Evolutionary conservation across 805 yeast species (phyloP), one percentile per base, ranked within the genome.

Genomic region (Brettanomyces custersianus): DNA sequence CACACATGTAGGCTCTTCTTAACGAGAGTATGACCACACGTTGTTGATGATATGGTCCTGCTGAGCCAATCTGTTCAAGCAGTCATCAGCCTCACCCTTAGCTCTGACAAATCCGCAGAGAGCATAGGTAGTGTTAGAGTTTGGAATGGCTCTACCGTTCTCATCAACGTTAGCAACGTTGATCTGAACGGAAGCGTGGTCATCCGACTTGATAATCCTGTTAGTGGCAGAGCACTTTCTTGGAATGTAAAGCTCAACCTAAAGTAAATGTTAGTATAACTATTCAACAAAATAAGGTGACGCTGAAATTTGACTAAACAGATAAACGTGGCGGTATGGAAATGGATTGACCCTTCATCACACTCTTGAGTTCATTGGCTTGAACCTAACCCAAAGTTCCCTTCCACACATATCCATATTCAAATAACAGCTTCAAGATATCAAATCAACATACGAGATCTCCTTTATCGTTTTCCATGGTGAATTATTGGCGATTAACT

Each of bases 221-320:
- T 87, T 88, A 74, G 98, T 87, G 66, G 98, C 98, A 74, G 98
- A 92, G 80, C 98, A 92, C 79, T 92, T 92, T 82, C 98, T 86
- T 78, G 98, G 98, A 72, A 90, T 94, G 94, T 92, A 92, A 74
- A 92, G 87, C 81, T 92, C 98, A 72, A 92, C 96, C 96, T 85
- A 57, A 22, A 25, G 28, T 7, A 12, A n/a, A 25, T 25, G 28
- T 25, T 25, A 25, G 28, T 25, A 25, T n/a, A n/a, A n/a, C n/a
- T n/a, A n/a, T n/a, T n/a, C n/a, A n/a, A n/a, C n/a, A n/a, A n/a
- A n/a, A n/a, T n/a, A n/a, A n/a, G n/a, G n/a, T n/a, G n/a, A n/a
- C n/a, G n/a, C n/a, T n/a, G n/a, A n/a, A n/a, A n/a, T n/a, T 20
- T 15, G 24, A 22, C 12, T 6, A 9, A 25, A 9, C 24, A 21